phyloP scores from a whole-genome alignment of 1,284 basidiomycete genomes.

The Gomphus sp. region DNA sequence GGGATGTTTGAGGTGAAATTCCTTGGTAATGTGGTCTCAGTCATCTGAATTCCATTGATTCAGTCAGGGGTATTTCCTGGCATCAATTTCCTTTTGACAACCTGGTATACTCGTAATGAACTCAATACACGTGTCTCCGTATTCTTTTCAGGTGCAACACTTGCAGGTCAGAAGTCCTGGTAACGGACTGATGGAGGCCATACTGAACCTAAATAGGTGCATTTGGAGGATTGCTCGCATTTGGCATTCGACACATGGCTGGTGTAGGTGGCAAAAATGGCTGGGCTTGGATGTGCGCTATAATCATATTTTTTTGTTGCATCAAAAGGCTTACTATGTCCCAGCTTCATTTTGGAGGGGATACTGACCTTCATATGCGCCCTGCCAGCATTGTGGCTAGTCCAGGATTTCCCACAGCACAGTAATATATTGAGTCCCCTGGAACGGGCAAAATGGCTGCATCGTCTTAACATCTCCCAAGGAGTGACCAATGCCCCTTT shows the following conservation, averaged over 20 bases:
- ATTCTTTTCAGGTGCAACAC: conserved; percentile 25
- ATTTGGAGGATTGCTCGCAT: conserved; percentile 16
- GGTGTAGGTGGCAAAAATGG: conserved; percentile 30
- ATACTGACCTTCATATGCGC: conserved; percentile 17
- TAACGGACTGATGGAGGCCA: too few species aligned
- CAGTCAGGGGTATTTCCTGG: conserved; percentile 18
- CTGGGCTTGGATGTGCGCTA: conserved; percentile 28
- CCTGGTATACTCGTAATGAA: conserved; percentile 17
- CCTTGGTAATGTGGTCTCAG: not conserved
- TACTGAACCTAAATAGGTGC: conserved; percentile 14
- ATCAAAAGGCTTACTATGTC: not conserved
- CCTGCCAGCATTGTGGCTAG: conserved; percentile 17
- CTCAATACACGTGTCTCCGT: conserved; percentile 18
- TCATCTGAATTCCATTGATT: not conserved
- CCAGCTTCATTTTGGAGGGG: conserved; percentile 14
- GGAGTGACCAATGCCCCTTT: conserved; percentile 18
- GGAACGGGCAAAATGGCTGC: conserved; percentile 17
- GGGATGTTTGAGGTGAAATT: conserved; percentile 21
- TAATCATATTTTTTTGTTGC: not conserved
- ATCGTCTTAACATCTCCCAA: conserved; percentile 15
- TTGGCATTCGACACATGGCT: conserved; percentile 23
- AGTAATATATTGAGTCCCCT: conserved; percentile 14
- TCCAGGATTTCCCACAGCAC: conserved; percentile 20
- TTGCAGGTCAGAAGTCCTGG: conserved; percentile 16
- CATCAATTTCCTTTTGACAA: conserved; percentile 19